Evolutionary conservation across 2,329 filamentous ascomycete genomes (phyloP), one percentile per base, ranked within the genome.

Genomic region (Aureobasidium sp.): DNA sequence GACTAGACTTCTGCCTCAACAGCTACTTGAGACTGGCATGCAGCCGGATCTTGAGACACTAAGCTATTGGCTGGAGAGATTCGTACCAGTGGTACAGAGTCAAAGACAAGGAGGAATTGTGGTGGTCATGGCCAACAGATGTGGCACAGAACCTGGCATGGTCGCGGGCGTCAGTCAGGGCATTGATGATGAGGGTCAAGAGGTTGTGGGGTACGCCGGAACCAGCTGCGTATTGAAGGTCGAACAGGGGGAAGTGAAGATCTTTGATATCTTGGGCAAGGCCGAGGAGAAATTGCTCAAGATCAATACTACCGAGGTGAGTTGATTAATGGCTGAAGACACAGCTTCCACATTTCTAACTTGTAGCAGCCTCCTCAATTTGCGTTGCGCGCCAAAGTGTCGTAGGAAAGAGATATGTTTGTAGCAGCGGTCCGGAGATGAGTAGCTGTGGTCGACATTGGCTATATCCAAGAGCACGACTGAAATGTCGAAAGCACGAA

Each of bases 161-260:
- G 50, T 64, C 7, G 57, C 39, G 34, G 60, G 64, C 13, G 63
- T 66, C 43, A 66, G 63, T 24, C 61, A 63, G 44, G 65, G 63
- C 13, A 64, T 69, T 48, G 66, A 68, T 50, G 66, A 66, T 32
- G 70, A 72, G 57, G 67, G 71, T 61, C 68, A 70, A 1, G 66
- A 70, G 20, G 68, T 70, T 53, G 69, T 70, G 55, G 63, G 84
- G 0, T 94, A 90, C 72, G 86, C 89, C 0, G 90, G 90, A 0
- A 91, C 87, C 0, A 91, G 87, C 64, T 82, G 86, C 0, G 86
- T 92, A 0, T 73, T 92, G 34, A 84, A 85, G 3, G 82, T 93
- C 34, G 77, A 83, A 10, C 73, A 78, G 5, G 88, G 87, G 0
- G 83, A 85, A 47, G 85, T 91, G 10, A 84, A 75, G 53, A 80